Evolutionary conservation across 768 basidiomycete genomes (phyloP).

Genomic region (Collybia sordida): DNA sequence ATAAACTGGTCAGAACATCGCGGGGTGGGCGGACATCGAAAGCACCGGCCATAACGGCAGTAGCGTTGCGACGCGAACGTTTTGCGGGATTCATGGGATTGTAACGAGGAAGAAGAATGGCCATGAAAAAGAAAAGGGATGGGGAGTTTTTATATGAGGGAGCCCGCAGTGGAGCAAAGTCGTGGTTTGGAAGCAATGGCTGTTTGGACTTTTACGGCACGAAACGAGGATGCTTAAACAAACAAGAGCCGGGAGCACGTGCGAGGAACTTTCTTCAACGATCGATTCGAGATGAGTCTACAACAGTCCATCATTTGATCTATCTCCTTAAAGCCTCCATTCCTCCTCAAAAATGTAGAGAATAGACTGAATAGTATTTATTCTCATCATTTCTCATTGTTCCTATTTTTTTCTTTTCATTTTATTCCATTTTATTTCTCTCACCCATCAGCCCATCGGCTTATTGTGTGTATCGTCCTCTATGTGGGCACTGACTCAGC

Average conservation of each 20-base stretch:
- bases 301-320: conserved; percentile 34
- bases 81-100: conserved; percentile 35
- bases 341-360: too few relatives aligned
- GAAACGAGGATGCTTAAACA: conserved; percentile 44
- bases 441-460: conserved; percentile 11
- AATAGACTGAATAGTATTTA: too few relatives aligned
- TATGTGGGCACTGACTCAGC: conserved; percentile 11
- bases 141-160: conserved; percentile 33
- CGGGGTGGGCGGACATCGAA: conserved; percentile 68
- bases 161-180: conserved; percentile 46
- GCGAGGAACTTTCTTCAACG: conserved; percentile 39
- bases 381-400: conserved; percentile 5
- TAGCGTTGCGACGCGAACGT: conserved; percentile 62
- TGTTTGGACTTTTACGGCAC: conserved; percentile 46
- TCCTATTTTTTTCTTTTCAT: conserved; percentile 4
- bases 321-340: conserved; percentile 34
- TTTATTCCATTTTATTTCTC: background rate
- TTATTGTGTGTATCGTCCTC: conserved; percentile 21
- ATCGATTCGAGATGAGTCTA: conserved; percentile 31
- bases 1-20: conserved; percentile 76
- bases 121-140: conserved; percentile 26
- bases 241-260: conserved; percentile 46
- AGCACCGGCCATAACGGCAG: conserved; percentile 70
- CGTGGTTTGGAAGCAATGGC: conserved; percentile 51
- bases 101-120: conserved; percentile 27